phyloP scores from a whole-genome alignment of 306 rosid genomes.

The Medicago arabica region DNA sequence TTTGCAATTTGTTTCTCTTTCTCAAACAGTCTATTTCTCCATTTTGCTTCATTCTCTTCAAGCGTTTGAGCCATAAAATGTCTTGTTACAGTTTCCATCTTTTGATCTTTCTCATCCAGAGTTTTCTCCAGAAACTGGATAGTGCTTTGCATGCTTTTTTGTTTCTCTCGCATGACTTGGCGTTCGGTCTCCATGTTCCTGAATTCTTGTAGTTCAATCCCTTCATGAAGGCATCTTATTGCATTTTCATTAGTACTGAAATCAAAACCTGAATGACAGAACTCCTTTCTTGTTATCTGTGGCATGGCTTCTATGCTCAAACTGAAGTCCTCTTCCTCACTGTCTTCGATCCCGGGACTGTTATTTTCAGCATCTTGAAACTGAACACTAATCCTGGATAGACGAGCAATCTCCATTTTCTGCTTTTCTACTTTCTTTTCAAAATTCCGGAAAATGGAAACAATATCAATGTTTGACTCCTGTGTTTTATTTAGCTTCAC shows the following conservation, averaged over 20 bases:
- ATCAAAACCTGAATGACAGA: constrained; percentile 36
- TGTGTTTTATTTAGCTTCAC: constrained; percentile 45
- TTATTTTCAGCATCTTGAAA: constrained; percentile 42
- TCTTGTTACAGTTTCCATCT: constrained; percentile 40
- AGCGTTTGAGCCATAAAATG: constrained; percentile 26
- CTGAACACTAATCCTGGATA: constrained; percentile 35
- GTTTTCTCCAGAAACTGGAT: constrained; percentile 45
- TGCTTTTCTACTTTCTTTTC: constrained; percentile 45
- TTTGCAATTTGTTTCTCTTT: constrained; percentile 44
- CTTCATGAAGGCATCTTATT: constrained; percentile 51
- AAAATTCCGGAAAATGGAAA: constrained; percentile 41
- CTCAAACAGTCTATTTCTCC: constrained; percentile 43
- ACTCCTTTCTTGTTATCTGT: constrained; percentile 40
- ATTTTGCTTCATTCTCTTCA: constrained; percentile 46
- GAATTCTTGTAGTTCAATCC: constrained; percentile 48
- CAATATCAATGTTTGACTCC: constrained; percentile 41
- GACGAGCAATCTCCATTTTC: constrained; percentile 44
- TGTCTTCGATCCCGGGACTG: constrained; percentile 44
- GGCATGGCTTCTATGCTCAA: constrained; percentile 38
- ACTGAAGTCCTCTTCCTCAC: constrained; percentile 46
- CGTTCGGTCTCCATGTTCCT: constrained; percentile 44
- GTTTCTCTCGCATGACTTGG: constrained; percentile 43
- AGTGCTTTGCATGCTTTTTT: constrained; percentile 45
- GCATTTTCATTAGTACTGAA: constrained; percentile 42
- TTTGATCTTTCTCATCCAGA: constrained; percentile 49